Evolutionary conservation across 371 early-diverging fungal genomes (phyloP), one percentile per base, ranked within the genome.

Genomic region (Haplosporangium sp.): DNA sequence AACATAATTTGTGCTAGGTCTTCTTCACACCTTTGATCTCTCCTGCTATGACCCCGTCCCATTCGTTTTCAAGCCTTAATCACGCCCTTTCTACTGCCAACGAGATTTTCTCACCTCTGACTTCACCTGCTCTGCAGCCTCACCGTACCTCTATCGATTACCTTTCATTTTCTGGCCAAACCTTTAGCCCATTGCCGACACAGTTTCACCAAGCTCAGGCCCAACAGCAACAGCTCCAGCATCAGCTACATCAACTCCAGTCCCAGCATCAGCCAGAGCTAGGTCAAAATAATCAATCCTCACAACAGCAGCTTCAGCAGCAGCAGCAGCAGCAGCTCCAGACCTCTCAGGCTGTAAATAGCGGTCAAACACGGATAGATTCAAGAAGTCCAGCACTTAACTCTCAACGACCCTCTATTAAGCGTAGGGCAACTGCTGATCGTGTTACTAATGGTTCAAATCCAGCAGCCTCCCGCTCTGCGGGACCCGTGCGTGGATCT

Each of bases 11-110:
- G 39, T 42, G 50, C 37, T 69, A 89, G 90, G 88, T 87, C 52
- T 88, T 88, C 72, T 88, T 90, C 40, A 92, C 92, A 10, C 93
- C 93, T 0, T 75, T 93, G 39, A 89, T 91, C 50, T 93, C 93
- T 7, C 92, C 93, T 6, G 92, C 92, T 4, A 92, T 92, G 78
- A 89, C 89, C 45, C 92, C 93, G 9, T 88, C 87, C 39, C 79
- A 79, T 45, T 71, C 79, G 1, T 90, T 87, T 76, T 79, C 85
- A 61, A 70, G 74, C 39, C 67, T 84, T 72, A 76, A 79, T 50
- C 83, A 88, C 9, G 74, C 79, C 15, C 65, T 79, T 6, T 74
- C 78, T 1, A 75, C 84, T 13, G 69, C 75, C 34, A 82, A 76
- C 45, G 81, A 87, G 61, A 85, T 77, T 27, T 91, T 92, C 70